Evolutionary conservation across 148 eudicot genomes (phyloP), one percentile per base, ranked within the genome.

Genomic region (Arbutus unedo): DNA sequence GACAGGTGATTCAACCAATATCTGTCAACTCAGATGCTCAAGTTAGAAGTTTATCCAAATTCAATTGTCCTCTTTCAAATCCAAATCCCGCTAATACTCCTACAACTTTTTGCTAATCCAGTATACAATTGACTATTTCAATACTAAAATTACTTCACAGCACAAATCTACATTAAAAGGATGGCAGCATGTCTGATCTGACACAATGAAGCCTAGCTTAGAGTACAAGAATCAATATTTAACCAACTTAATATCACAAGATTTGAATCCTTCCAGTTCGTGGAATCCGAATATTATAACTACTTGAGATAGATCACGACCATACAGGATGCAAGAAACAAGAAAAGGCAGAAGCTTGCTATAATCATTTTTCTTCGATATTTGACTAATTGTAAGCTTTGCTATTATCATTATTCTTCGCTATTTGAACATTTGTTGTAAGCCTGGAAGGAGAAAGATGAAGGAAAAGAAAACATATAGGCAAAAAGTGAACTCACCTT

Each of bases 401-500:
- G 56, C 3, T 14, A 23, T 48, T 66, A 23, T 21, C 8, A 3
- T 8, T 56, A 49, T 25, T 25, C 74, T 66, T 80, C 6, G 21
- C 18, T 2, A 49, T 66, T 66, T 50, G 44, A 66, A 66, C 25
- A 67, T 10, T 31, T 57, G 49, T 43, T 31, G 79, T 16, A 41
- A 57, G n/a, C 10, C 3, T 8, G 41, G 45, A 41, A 55, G 13
- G 25, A 19, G 62, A 8, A 43, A 56, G 50, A 19, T 11, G 5
- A 8, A 55, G 21, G 21, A 55, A 51, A 8, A 15, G 72, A 41
- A 76, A 50, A 21, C 3, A 16, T 25, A 70, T 8, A 38, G 6
- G 11, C 38, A 53, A 80, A 2, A 23, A 31, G 31, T 18, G 48
- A 75, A 77, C 78, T 86, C 71, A 90, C 97, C 94, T 91, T 82